Conservation (phyloP, 441 rosid genomes). For the Populus hybrid region DNA sequence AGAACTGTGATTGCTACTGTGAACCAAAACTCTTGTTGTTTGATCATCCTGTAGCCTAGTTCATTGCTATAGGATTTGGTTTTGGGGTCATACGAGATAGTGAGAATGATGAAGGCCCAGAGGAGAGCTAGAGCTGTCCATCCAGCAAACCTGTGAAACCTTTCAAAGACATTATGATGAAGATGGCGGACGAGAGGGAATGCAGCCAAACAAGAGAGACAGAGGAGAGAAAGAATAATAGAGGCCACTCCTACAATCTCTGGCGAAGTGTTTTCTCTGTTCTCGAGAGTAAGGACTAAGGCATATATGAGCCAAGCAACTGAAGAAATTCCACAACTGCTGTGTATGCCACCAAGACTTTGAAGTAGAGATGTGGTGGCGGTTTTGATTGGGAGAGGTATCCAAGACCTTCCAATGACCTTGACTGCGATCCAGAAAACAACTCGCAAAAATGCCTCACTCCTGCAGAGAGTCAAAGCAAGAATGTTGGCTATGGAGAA, state of each 20-base stretch:
- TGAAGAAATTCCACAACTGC: conserved; percentile 71
- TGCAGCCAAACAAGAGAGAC: conserved; percentile 50
- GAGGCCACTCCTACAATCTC: conserved; percentile 53
- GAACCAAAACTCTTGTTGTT: conserved; percentile 65
- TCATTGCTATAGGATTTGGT: conserved; percentile 43
- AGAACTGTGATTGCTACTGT: conserved; percentile 50
- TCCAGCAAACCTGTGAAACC: conserved; percentile 65
- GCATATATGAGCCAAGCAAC: conserved; percentile 65
- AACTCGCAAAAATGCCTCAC: conserved; percentile 59
- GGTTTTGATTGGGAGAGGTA: conserved; percentile 54
- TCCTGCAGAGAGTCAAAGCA: conserved; percentile 61
- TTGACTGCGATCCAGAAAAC: conserved; percentile 56
- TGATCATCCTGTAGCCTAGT: conserved; percentile 36
- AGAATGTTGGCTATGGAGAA: conserved; percentile 68
- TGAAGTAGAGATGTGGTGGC: conserved; percentile 64
- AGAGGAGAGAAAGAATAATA: conserved; percentile 49
- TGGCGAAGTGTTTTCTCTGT: conserved; percentile 40
- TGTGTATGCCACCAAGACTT: conserved; percentile 72
- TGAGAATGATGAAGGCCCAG: conserved; percentile 58
- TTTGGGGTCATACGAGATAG: conserved; percentile 46
- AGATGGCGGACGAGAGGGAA: conserved; percentile 75
- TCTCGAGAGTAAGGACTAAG: conserved; percentile 43
- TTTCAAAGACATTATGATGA: conserved; percentile 73
- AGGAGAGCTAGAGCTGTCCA: conserved; percentile 62
- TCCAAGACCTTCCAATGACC: conserved; percentile 50